Evolutionary conservation across 2,329 filamentous ascomycete species (phyloP).

Genomic region (Epichloe brachyelytri): DNA sequence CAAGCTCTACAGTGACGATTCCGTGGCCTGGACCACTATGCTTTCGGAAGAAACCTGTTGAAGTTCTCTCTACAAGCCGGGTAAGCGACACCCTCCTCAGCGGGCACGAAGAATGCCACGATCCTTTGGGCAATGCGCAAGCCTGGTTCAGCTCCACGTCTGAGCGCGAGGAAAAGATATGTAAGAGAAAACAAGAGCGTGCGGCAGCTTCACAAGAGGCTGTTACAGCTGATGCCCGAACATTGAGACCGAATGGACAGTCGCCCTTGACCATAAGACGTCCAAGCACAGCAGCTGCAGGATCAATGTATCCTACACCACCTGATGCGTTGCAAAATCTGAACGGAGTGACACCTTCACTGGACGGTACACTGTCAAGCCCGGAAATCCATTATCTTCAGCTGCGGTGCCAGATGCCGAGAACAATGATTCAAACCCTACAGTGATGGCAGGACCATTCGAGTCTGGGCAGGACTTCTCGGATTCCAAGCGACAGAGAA

Average conservation of each 20-base stretch:
- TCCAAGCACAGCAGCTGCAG: slow-evolving; percentile 31
- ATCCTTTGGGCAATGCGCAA: slow-evolving; percentile 35
- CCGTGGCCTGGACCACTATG: slow-evolving; percentile 43
- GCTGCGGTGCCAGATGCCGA: slow-evolving; percentile 20
- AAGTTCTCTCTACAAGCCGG: slow-evolving; percentile 25
- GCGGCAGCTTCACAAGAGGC: slow-evolving; percentile 30
- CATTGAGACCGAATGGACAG: slow-evolving; percentile 32
- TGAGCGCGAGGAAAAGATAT: slow-evolving; percentile 34
- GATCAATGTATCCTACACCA: slow-evolving; percentile 58
- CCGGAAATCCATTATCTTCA: slow-evolving; percentile 29
- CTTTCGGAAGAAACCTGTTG: slow-evolving; percentile 35
- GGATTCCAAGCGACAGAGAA: slow-evolving; percentile 33
- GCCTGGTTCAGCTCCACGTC: slow-evolving; percentile 31
- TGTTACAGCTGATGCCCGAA: slow-evolving; percentile 27
- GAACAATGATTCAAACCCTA: slow-evolving; percentile 10
- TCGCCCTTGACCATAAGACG: slow-evolving; percentile 40
- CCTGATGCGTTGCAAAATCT: slow-evolving; percentile 49
- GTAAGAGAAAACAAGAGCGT: slow-evolving; percentile 38
- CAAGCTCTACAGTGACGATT: slow-evolving; percentile 26
- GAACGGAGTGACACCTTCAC: slow-evolving; percentile 39
- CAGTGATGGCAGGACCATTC: slow-evolving; percentile 11
- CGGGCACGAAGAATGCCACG: slow-evolving; percentile 29
- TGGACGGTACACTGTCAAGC: slow-evolving; percentile 43
- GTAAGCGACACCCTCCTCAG: slow-evolving; percentile 26
- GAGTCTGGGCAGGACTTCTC: slow-evolving; percentile 19